phyloP scores from a whole-genome alignment of 495 filamentous ascomycete genomes.

The Lasiosphaeris hirsuta region DNA sequence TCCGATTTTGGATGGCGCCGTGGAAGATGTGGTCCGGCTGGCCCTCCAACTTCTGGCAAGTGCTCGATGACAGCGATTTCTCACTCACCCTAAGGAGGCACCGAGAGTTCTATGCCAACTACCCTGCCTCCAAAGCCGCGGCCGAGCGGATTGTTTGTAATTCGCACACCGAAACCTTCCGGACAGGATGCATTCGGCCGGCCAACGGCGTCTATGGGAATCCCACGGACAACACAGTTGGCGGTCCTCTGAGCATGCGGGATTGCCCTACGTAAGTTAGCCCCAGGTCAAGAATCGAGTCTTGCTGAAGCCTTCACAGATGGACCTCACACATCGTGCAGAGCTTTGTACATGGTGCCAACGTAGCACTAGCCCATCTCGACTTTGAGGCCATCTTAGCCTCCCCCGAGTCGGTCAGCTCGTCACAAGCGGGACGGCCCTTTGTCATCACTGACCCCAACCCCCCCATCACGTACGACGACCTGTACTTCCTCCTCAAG shows the following conservation, averaged over 20 bases:
- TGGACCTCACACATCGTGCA: constrained; percentile 52
- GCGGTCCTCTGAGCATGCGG: constrained; percentile 35
- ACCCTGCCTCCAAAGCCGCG: constrained; percentile 51
- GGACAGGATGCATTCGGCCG: constrained; percentile 56
- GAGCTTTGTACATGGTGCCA: constrained; percentile 55
- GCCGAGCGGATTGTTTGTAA: constrained; percentile 51
- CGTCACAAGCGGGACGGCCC: constrained; percentile 39
- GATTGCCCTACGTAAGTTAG: constrained; percentile 44
- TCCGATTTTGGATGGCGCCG: constrained; percentile 48
- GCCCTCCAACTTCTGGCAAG: constrained; percentile 44
- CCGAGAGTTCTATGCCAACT: constrained; percentile 55
- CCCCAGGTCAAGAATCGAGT: not conserved
- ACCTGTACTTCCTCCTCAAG: constrained; percentile 22
- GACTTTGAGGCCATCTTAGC: constrained; percentile 48
- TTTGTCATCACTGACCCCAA: constrained; percentile 42
- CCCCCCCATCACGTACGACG: constrained; percentile 35
- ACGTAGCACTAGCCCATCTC: constrained; percentile 57
- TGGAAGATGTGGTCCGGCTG: constrained; percentile 37
- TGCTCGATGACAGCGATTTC: constrained; percentile 45
- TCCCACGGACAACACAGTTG: constrained; percentile 50
- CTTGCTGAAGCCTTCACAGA: constrained; percentile 24
- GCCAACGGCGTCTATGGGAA: constrained; percentile 59
- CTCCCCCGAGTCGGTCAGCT: constrained; percentile 12
- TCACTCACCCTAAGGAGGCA: constrained; percentile 39
- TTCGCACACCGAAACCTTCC: constrained; percentile 42